Percentiles rank a stretch among this genome's conserved stretches.
phyloP scores from a whole-genome alignment of 352 stramenopile genomes.

The Phytophthora pseudosyringae region DNA sequence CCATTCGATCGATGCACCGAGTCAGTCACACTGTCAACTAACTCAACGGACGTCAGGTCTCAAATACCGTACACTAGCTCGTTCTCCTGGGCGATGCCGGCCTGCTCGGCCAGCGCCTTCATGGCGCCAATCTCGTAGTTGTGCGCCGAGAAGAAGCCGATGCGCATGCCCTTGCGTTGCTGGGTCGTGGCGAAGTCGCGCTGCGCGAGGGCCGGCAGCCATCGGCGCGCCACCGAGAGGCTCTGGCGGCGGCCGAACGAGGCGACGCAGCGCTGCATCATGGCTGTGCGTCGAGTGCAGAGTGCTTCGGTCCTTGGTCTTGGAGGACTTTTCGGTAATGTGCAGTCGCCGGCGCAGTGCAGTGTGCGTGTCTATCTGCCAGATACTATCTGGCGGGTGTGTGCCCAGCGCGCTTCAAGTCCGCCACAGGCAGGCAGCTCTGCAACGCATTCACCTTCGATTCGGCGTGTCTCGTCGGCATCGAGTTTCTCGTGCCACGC shows the following conservation, averaged over 20 bases:
- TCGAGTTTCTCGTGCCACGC: no score
- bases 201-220: slow-evolving; percentile 19
- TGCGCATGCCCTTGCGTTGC: slow-evolving; percentile 53
- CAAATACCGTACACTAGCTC: slow-evolving; percentile 60
- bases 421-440: not conserved
- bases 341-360: not conserved
- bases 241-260: slow-evolving; percentile 16
- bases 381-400: not conserved
- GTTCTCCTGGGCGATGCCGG: slow-evolving; percentile 48
- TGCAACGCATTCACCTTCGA: no score
- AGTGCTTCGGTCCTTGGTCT: not conserved
- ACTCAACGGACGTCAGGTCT: not conserved
- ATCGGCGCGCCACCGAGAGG: slow-evolving; percentile 8
- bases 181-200: slow-evolving; percentile 20
- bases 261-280: slow-evolving; percentile 23
- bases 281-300: not conserved
- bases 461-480: no score
- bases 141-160: slow-evolving; percentile 78
- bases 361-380: slow-evolving; percentile 18
- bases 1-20: not conserved
- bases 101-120: slow-evolving; percentile 40
- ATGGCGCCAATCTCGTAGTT: slow-evolving; percentile 69
- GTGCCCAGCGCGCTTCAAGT: not conserved
- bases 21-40: not conserved
- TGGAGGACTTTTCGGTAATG: slow-evolving; percentile 22